phyloP scores from a whole-genome alignment of 2,329 filamentous ascomycete genomes.

The Didymella glomerata region DNA sequence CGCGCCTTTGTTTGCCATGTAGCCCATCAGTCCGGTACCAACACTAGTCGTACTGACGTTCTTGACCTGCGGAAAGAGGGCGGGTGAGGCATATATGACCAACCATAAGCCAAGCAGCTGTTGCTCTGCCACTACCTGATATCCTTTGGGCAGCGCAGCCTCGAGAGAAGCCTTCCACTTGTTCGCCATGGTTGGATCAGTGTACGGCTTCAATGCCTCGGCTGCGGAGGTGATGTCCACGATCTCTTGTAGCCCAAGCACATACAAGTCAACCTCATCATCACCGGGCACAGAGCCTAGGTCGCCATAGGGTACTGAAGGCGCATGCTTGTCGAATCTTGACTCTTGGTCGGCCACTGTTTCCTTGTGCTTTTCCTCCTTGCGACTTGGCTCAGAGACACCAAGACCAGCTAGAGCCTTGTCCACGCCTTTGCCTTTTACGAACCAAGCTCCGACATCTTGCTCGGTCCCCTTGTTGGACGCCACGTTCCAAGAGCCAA shows the following conservation, averaged over 20 bases:
- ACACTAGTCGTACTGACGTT: conserved; percentile 84
- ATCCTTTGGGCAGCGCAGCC: conserved; percentile 77
- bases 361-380: conserved; percentile 52
- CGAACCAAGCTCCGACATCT: conserved; percentile 89
- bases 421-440: conserved; percentile 75
- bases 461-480: conserved; percentile 84
- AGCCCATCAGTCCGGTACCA: conserved; percentile 89
- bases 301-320: conserved; percentile 58
- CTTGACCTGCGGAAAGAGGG: conserved; percentile 75
- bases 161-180: conserved; percentile 84
- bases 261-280: conserved; percentile 85
- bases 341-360: conserved; percentile 59
- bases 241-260: conserved; percentile 89
- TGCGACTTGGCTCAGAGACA: conserved; percentile 35
- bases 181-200: conserved; percentile 73
- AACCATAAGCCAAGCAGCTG: conserved; percentile 87
- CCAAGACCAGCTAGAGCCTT: conserved; percentile 66
- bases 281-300: conserved; percentile 61
- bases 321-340: conserved; percentile 53
- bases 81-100: conserved; percentile 83
- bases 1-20: conserved; percentile 96
- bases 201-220: conserved; percentile 79
- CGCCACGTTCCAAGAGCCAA: conserved; percentile 96
- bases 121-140: conserved; percentile 78
- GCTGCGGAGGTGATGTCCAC: conserved; percentile 83